Evolutionary conservation across 2,329 filamentous ascomycete species (phyloP).

Genomic region (Stagonosporopsis vannaccii): DNA sequence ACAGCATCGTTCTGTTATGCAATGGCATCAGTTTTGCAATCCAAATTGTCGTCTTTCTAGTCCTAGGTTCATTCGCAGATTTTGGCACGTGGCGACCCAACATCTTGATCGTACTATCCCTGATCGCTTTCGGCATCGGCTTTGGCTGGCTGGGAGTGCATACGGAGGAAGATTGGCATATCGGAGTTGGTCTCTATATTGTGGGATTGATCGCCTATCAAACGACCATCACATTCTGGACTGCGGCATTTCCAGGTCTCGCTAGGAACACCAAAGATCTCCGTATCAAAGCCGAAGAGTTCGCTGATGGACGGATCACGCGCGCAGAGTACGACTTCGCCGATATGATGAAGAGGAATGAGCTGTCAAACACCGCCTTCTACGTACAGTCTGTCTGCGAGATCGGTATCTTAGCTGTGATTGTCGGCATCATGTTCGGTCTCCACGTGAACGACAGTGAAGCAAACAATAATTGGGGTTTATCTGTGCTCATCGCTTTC

Average conservation of each 20-base stretch:
- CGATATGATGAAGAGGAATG: constrained; percentile 63
- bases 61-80: constrained; percentile 64
- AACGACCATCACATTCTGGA: constrained; percentile 73
- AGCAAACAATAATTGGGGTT: constrained; percentile 70
- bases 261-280: constrained; percentile 62
- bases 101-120: constrained; percentile 64
- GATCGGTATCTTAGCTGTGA: constrained; percentile 53
- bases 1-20: constrained; percentile 64
- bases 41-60: constrained; percentile 65
- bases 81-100: constrained; percentile 70
- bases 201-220: constrained; percentile 72
- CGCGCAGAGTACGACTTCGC: constrained; percentile 65
- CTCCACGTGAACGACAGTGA: constrained; percentile 66
- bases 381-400: constrained; percentile 69
- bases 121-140: constrained; percentile 60
- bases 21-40: constrained; percentile 74
- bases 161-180: constrained; percentile 65
- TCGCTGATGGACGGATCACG: constrained; percentile 59
- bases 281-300: constrained; percentile 59
- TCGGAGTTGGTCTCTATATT: constrained; percentile 69
- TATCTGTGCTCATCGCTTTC: constrained; percentile 71
- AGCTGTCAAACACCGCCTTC: constrained; percentile 69
- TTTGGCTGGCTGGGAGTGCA: constrained; percentile 74
- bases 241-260: constrained; percentile 66
- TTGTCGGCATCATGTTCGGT: constrained; percentile 58